Evolutionary conservation across 805 yeast species (phyloP).

Genomic region (Ogataea pini): DNA sequence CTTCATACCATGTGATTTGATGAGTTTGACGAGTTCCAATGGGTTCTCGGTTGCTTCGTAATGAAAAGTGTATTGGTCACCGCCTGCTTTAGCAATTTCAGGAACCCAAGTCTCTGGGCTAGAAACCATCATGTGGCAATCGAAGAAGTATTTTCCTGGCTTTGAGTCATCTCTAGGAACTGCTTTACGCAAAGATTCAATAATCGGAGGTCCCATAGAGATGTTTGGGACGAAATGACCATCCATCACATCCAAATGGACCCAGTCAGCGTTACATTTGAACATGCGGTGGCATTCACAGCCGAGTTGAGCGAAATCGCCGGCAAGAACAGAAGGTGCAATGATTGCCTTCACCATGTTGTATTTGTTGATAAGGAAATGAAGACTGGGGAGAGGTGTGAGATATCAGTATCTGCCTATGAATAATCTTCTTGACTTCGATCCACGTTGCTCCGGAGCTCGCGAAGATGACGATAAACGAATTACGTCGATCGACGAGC

Average conservation of each 20-base stretch:
- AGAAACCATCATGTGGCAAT: slow-evolving; percentile 98
- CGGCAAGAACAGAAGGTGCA: slow-evolving; percentile 93
- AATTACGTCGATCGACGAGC: not conserved
- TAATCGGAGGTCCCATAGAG: slow-evolving; percentile 82
- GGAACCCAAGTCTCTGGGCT: slow-evolving; percentile 92
- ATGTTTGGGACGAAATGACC: slow-evolving; percentile 98
- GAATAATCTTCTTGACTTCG: not conserved
- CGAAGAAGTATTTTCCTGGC: slow-evolving; percentile 53
- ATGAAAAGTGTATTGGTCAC: slow-evolving; percentile 95
- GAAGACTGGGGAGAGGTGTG: not conserved
- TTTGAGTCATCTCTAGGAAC: slow-evolving; percentile 43
- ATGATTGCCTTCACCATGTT: slow-evolving; percentile 59
- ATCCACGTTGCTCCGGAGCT: slow-evolving; percentile 3
- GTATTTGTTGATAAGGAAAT: not conserved
- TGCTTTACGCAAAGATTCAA: slow-evolving; percentile 23
- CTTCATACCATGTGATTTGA: slow-evolving; percentile 79
- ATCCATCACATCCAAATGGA: slow-evolving; percentile 98
- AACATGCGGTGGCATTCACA: slow-evolving; percentile 83
- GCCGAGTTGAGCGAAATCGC: slow-evolving; percentile 88
- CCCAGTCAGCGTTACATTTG: slow-evolving; percentile 89
- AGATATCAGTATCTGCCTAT: too few species aligned
- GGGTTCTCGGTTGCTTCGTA: slow-evolving; percentile 89
- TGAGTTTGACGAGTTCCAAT: slow-evolving; percentile 66
- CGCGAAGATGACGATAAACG: not conserved
- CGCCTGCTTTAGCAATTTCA: slow-evolving; percentile 90